These are phyloP conservation scores for Pyrenophora graminea DNA, from an alignment of 2,329 filamentous ascomycete species.

Conservation along the genomic window DNA sequence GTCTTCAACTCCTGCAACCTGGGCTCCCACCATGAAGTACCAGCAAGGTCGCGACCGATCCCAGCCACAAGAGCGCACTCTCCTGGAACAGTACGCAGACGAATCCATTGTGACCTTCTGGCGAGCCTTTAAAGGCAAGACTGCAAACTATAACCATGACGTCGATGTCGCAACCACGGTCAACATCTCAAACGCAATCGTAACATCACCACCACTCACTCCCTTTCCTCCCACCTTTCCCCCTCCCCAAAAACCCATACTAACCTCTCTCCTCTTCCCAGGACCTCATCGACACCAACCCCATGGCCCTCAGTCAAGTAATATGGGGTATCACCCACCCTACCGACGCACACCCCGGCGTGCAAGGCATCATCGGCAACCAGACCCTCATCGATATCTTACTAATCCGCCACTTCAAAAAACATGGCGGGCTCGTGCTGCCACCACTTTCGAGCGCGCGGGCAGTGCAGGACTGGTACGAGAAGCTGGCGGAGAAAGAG, in stretches of 20 bases:
- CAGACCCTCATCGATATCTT: slow-evolving; percentile 9
- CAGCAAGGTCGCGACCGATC: not conserved
- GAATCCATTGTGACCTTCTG: not conserved
- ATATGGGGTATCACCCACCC: slow-evolving; percentile 5
- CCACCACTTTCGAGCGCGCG: slow-evolving; percentile 8
- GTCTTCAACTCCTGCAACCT: not conserved
- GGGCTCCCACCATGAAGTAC: not conserved
- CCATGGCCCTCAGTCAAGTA: not conserved
- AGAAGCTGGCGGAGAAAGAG: not conserved
- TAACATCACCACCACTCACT: not conserved
- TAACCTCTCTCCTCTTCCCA: not conserved
- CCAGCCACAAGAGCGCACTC: not conserved
- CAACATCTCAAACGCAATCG: not conserved
- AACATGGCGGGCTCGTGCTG: slow-evolving; percentile 14
- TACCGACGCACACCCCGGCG: not conserved
- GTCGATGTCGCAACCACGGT: not conserved
- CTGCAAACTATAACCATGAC: not conserved
- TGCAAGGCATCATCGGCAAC: slow-evolving; percentile 3
- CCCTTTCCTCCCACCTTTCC: not conserved
- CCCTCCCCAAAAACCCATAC: not conserved
- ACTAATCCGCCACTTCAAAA: slow-evolving; percentile 16
- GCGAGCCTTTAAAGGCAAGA: not conserved
- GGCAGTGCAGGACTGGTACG: not conserved
- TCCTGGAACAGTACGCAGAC: not conserved
- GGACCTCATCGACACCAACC: not conserved